Evolutionary conservation across 495 filamentous ascomycete genomes (phyloP).

Genomic region (Penicillium coprophilum): DNA sequence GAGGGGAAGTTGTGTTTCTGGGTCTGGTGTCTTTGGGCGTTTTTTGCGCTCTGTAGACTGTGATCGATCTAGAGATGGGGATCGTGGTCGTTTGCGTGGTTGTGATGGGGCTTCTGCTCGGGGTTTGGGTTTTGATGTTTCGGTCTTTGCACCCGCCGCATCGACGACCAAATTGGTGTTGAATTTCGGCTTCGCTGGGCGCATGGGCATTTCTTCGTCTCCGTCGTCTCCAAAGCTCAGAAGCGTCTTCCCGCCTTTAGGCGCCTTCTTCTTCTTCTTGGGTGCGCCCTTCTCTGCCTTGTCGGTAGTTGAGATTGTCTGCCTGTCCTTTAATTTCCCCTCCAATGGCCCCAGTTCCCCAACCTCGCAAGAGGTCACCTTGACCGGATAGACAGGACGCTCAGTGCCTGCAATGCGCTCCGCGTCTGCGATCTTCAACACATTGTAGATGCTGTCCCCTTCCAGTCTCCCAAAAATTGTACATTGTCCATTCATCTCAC

Average conservation of each 20-base stretch:
- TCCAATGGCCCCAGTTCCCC: slow-evolving; percentile 79
- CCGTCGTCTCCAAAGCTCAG: slow-evolving; percentile 88
- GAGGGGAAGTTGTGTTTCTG: slow-evolving; percentile 44
- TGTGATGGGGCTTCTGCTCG: slow-evolving; percentile 14
- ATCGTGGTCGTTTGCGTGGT: slow-evolving; percentile 32
- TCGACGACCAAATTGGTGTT: slow-evolving; percentile 76
- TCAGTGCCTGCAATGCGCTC: slow-evolving; percentile 81
- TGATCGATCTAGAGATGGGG: slow-evolving; percentile 27
- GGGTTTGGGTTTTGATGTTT: slow-evolving; percentile 15
- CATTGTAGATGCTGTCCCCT: slow-evolving; percentile 92
- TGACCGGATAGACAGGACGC: slow-evolving; percentile 81
- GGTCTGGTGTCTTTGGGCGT: slow-evolving; percentile 37
- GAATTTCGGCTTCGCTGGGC: slow-evolving; percentile 84
- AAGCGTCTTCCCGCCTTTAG: slow-evolving; percentile 73
- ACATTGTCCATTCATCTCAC: slow-evolving; percentile 85
- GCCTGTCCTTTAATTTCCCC: slow-evolving; percentile 78
- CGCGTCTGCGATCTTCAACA: slow-evolving; percentile 86
- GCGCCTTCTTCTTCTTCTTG: slow-evolving; percentile 75
- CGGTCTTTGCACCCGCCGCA: slow-evolving; percentile 27
- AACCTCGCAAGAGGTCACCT: slow-evolving; percentile 75
- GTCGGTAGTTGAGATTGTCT: slow-evolving; percentile 37
- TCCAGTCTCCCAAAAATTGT: slow-evolving; percentile 92
- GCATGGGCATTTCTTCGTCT: slow-evolving; percentile 55
- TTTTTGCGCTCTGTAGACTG: slow-evolving; percentile 30
- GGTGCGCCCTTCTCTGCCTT: slow-evolving; percentile 41